A percentile compares a stretch with the other conserved stretches of the same genome.
phyloP scores from a whole-genome alignment of 805 yeast genomes.

The Candida nonsorbophila region DNA sequence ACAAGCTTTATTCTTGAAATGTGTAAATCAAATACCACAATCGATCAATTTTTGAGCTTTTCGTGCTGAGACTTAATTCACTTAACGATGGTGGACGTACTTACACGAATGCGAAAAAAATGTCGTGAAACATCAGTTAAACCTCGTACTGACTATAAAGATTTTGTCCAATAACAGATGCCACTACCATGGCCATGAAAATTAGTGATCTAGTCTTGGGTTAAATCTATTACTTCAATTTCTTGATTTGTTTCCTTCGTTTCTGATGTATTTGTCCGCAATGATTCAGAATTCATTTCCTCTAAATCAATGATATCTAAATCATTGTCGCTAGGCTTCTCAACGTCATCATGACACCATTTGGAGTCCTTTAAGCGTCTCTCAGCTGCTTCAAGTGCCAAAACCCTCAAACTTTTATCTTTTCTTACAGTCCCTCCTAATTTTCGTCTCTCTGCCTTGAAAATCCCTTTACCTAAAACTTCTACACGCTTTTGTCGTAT shows the following conservation, averaged over 20 bases:
- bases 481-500: slow-evolving; percentile 35
- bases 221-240: slow-evolving; percentile 1
- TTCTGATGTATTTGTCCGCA: too few relatives aligned
- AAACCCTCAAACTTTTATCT: slow-evolving; percentile 26
- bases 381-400: slow-evolving; percentile 59
- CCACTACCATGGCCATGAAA: too few relatives aligned
- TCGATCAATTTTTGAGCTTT: too few relatives aligned
- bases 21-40: too few relatives aligned
- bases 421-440: slow-evolving; percentile 13
- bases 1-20: too few relatives aligned
- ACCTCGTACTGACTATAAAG: too few relatives aligned
- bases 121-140: too few relatives aligned
- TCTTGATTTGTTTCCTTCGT: neutral
- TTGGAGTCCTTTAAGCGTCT: slow-evolving; percentile 49
- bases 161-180: too few relatives aligned
- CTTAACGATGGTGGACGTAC: too few relatives aligned
- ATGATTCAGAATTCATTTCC: slow-evolving; percentile 3
- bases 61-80: too few relatives aligned
- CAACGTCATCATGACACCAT: slow-evolving; percentile 35
- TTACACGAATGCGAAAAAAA: too few relatives aligned
- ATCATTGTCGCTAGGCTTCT: slow-evolving; percentile 42
- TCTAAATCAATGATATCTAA: slow-evolving; percentile 28
- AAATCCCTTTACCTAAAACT: slow-evolving; percentile 35
- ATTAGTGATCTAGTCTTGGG: slow-evolving; percentile 1
- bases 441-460: slow-evolving; percentile 33